Evolutionary conservation across 164 flowering plant species (phyloP).

Genomic region (Nymphaea thermarum): DNA sequence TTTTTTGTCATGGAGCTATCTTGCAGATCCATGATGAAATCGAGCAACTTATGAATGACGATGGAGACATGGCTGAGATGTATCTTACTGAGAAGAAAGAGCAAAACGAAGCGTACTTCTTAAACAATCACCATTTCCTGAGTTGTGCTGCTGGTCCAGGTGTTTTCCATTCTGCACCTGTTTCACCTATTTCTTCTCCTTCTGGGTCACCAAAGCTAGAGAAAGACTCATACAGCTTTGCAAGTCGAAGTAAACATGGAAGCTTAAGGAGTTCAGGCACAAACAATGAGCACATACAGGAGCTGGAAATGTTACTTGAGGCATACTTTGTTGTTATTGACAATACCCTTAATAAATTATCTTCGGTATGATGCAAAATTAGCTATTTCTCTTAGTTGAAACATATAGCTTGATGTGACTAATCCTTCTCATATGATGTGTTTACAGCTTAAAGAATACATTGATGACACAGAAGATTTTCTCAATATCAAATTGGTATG

Average conservation of each 20-base stretch:
- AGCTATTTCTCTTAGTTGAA: too few species aligned
- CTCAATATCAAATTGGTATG: constrained; percentile 88
- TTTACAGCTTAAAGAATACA: constrained; percentile 83
- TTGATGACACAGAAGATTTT: constrained; percentile 89
- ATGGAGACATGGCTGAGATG: constrained; percentile 99
- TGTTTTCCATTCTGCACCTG: constrained; percentile 71
- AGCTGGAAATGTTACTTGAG: constrained; percentile 96
- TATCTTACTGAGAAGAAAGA: constrained; percentile 87
- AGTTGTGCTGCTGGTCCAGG: constrained; percentile 13
- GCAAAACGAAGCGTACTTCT: constrained; percentile 36
- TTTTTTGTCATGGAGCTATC: neutral
- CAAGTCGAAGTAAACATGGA: constrained; percentile 53
- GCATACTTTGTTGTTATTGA: constrained; percentile 87
- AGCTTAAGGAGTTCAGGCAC: constrained; percentile 50
- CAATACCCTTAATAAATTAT: constrained; percentile 64
- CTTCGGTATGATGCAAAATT: constrained; percentile 40
- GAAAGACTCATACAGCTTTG: constrained; percentile 48
- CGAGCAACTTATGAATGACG: constrained; percentile 98
- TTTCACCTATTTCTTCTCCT: constrained; percentile 56
- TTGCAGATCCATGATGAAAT: constrained; percentile 88
- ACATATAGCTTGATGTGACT: neutral
- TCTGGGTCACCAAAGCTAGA: constrained; percentile 37
- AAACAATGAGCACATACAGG: constrained; percentile 53
- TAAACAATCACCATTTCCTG: constrained; percentile 22
- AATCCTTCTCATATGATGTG: constrained; percentile 9